phyloP scores from a whole-genome alignment of 306 rosid species.

The Styphnolobium japonicum region DNA sequence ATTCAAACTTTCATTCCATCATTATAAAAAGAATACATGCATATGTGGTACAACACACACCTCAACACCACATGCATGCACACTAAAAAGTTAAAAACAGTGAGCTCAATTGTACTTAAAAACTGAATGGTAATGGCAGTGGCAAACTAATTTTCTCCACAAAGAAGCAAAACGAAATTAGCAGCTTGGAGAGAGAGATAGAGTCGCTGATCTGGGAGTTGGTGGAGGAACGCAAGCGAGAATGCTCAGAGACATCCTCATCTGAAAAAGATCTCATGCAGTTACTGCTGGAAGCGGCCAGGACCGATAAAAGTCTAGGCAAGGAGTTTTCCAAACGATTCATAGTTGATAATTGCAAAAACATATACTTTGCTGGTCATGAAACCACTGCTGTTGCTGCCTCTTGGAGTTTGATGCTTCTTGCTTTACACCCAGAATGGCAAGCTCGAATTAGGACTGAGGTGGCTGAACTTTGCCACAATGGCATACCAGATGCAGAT shows the following conservation, averaged over 20 bases:
- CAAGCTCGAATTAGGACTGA: conserved; percentile 64
- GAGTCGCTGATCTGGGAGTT: conserved; percentile 78
- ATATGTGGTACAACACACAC: too few relatives aligned
- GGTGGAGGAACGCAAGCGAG: conserved; percentile 58
- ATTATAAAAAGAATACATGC: too few relatives aligned
- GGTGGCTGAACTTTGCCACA: conserved; percentile 55
- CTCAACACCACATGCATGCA: too few relatives aligned
- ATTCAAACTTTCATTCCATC: too few relatives aligned
- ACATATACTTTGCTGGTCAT: conserved; percentile 91
- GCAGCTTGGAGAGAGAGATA: conserved; percentile 62
- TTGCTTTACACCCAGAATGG: conserved; percentile 81
- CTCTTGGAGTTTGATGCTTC: conserved; percentile 87
- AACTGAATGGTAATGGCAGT: conserved; percentile 13
- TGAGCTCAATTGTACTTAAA: background rate
- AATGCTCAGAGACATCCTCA: conserved; percentile 25
- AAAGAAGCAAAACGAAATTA: conserved; percentile 44
- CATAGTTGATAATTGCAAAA: conserved; percentile 91
- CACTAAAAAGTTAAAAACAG: too few relatives aligned
- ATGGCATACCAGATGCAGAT: conserved; percentile 1
- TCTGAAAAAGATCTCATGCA: conserved; percentile 76
- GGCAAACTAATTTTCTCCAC: conserved; percentile 31
- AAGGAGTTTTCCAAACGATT: conserved; percentile 58
- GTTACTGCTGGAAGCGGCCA: conserved; percentile 58
- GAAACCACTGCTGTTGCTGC: conserved; percentile 83
- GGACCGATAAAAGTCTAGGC: conserved; percentile 46